Conservation (phyloP, 2,329 filamentous ascomycete species). For the Penicillium brasilianum region DNA sequence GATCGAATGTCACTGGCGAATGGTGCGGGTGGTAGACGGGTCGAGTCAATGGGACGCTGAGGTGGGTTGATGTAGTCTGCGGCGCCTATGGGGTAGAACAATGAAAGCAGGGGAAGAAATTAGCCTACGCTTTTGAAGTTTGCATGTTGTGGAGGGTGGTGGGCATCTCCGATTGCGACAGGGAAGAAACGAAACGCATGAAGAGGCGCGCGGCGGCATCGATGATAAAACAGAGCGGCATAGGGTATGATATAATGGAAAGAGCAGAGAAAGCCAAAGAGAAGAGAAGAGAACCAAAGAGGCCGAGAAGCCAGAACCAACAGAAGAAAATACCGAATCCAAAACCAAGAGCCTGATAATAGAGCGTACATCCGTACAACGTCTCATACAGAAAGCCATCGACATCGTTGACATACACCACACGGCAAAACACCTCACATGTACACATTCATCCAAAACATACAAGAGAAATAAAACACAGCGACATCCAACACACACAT, state of each 20-base stretch:
- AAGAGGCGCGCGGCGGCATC: slow-evolving; percentile 26
- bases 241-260: slow-evolving; percentile 32
- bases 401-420: slow-evolving; percentile 3
- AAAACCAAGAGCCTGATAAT: slow-evolving; percentile 36
- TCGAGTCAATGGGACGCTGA: slow-evolving; percentile 67
- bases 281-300: slow-evolving; percentile 5
- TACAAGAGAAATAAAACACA: not conserved
- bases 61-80: slow-evolving; percentile 52
- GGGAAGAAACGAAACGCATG: slow-evolving; percentile 26
- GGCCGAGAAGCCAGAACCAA: slow-evolving; percentile 2
- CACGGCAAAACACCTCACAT: slow-evolving; percentile 7
- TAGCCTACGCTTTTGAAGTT: slow-evolving; percentile 48
- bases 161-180: slow-evolving; percentile 15
- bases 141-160: slow-evolving; percentile 24
- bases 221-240: slow-evolving; percentile 31
- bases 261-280: slow-evolving; percentile 6
- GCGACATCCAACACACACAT: not conserved
- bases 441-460: slow-evolving; percentile 20
- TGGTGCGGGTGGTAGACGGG: slow-evolving; percentile 49
- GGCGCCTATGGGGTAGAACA: slow-evolving; percentile 41
- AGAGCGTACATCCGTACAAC: slow-evolving; percentile 35
- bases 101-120: slow-evolving; percentile 35
- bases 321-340: slow-evolving; percentile 21
- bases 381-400: slow-evolving; percentile 22
- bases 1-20: slow-evolving; percentile 70